Conservation (phyloP, 805 yeast genomes). For the Debaryomyces hansenii region DNA sequence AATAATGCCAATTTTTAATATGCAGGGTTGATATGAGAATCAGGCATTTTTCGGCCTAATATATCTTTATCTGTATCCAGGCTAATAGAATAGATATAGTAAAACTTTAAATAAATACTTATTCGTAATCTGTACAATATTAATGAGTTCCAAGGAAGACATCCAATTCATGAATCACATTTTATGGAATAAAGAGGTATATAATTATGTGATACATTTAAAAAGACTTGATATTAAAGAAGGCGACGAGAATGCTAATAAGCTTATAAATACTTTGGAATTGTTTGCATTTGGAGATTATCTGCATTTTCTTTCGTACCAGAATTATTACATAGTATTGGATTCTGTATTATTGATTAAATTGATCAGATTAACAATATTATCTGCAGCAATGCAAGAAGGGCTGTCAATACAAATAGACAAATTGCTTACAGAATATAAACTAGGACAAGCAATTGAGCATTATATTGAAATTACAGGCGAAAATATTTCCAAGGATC, state of each 20-base stretch:
- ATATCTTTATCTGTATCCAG: too few species aligned
- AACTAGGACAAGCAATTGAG: slow-evolving; percentile 10
- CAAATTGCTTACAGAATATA: slow-evolving; percentile 15
- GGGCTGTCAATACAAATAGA: slow-evolving; percentile 12
- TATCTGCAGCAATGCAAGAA: slow-evolving; percentile 23
- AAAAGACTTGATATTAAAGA: not conserved
- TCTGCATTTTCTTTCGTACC: slow-evolving; percentile 21
- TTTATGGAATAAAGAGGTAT: slow-evolving; percentile 1
- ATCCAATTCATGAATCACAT: not conserved
- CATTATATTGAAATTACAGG: not conserved
- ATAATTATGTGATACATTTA: slow-evolving; percentile 2
- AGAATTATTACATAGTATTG: slow-evolving; percentile 13
- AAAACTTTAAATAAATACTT: not conserved
- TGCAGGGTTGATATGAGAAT: not conserved
- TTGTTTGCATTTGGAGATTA: slow-evolving; percentile 39
- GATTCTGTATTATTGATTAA: slow-evolving; percentile 16
- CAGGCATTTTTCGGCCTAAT: too few species aligned
- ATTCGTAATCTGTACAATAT: not conserved
- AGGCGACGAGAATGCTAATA: not conserved
- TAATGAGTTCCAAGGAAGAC: not conserved
- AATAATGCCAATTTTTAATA: not conserved
- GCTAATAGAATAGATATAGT: too few species aligned
- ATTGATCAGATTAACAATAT: slow-evolving; percentile 27
- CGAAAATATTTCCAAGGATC: not conserved
- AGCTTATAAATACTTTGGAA: slow-evolving; percentile 29